Evolutionary conservation across 495 filamentous ascomycete genomes (phyloP).

Genomic region (Aspergillus biplanus): DNA sequence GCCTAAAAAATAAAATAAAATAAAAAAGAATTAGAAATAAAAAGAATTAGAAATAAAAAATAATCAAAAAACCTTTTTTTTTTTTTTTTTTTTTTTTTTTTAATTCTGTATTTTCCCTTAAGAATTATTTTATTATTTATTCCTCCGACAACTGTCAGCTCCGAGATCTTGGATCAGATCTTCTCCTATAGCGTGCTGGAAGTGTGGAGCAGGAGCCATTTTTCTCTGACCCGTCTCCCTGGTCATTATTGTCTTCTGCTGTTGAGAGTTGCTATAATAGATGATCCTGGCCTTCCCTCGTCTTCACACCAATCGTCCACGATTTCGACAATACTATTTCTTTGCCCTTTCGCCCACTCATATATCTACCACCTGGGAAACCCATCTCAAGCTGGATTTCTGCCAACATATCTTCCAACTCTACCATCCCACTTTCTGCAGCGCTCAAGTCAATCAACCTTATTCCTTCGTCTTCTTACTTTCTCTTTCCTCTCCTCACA

Average conservation of each 20-base stretch:
- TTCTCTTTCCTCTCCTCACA: not conserved
- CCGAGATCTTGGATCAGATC: slow-evolving; percentile 55
- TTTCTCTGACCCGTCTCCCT: slow-evolving; percentile 48
- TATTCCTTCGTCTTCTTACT: not conserved
- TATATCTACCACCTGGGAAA: slow-evolving; percentile 29
- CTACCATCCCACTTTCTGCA: not conserved
- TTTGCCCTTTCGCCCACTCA: slow-evolving; percentile 18
- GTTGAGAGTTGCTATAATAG: slow-evolving; percentile 31
- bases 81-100: slow-evolving; percentile 13
- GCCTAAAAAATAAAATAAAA: slow-evolving; percentile 15
- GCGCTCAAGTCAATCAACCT: not conserved
- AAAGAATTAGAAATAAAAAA: slow-evolving; percentile 15
- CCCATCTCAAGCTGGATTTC: slow-evolving; percentile 15
- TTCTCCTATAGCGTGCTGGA: slow-evolving; percentile 48
- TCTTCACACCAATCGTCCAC: slow-evolving; percentile 20
- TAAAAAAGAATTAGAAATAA: slow-evolving; percentile 16
- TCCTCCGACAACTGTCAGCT: slow-evolving; percentile 49
- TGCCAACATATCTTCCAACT: not conserved
- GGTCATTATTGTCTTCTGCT: slow-evolving; percentile 35
- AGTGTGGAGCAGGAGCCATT: slow-evolving; percentile 41
- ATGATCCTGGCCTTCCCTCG: slow-evolving; percentile 25
- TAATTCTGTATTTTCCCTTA: not conserved
- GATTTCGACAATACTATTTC: slow-evolving; percentile 18
- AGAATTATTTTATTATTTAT: slow-evolving; percentile 26
- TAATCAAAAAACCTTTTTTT: slow-evolving; percentile 5